Percentiles rank a stretch among this genome's conserved stretches.
Conservation (phyloP, 2,329 filamentous ascomycete species). For the Colletotrichum magnum region DNA sequence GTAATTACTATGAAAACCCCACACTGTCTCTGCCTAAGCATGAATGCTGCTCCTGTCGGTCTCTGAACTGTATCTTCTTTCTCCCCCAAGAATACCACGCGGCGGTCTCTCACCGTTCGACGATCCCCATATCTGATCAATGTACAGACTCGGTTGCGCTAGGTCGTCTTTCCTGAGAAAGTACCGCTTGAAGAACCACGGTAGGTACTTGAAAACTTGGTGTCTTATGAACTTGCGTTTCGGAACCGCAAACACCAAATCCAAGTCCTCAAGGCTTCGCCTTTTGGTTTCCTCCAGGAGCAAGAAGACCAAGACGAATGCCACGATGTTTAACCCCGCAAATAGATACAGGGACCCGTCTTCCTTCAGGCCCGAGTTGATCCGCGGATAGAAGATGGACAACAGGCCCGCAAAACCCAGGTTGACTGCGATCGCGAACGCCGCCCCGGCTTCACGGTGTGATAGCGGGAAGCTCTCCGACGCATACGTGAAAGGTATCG, state of each 20-base stretch:
- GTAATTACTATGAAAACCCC: too few species aligned
- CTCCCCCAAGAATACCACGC: background rate
- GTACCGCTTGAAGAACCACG: constrained; percentile 51
- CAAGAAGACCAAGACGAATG: constrained; percentile 61
- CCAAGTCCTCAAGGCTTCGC: constrained; percentile 56
- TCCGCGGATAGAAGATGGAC: constrained; percentile 57
- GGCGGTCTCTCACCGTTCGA: background rate
- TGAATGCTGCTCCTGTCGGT: constrained; percentile 20
- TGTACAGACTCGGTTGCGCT: constrained; percentile 50
- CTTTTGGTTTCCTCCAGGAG: constrained; percentile 59
- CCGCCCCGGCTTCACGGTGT: constrained; percentile 64
- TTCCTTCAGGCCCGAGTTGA: constrained; percentile 46
- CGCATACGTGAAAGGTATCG: constrained; percentile 65
- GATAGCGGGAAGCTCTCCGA: constrained; percentile 65
- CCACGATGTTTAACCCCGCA: constrained; percentile 60
- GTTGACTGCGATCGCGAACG: constrained; percentile 63
- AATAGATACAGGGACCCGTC: constrained; percentile 61
- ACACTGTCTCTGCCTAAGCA: background rate
- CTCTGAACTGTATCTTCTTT: constrained; percentile 16
- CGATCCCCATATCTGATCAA: constrained; percentile 50
- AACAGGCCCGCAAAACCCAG: constrained; percentile 62
- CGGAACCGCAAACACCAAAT: constrained; percentile 54
- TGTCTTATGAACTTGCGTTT: constrained; percentile 56
- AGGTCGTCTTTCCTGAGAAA: constrained; percentile 41
- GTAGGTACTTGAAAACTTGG: constrained; percentile 52